Evolutionary conservation across 371 early-diverging fungal genomes (phyloP), one percentile per base, ranked within the genome.

Genomic region (Nematocida displodere): DNA sequence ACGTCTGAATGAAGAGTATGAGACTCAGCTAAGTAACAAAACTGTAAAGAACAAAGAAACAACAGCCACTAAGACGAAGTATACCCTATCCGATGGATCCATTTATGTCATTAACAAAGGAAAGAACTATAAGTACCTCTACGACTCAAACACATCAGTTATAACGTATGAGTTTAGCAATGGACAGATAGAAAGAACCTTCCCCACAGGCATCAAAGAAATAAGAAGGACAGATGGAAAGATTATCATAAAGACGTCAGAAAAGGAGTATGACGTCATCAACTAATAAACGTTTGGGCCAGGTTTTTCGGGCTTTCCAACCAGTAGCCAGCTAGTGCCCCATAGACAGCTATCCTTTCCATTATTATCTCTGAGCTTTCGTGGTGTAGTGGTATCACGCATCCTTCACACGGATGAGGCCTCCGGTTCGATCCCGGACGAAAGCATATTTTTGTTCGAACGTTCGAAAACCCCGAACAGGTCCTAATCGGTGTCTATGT

Each of bases 311-410:
- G 11, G 13, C 44, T 13, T 44, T 44, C 44, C 20, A 13, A 44
- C 20, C 20, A 44, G 20, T n/a, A 44, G 44, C n/a, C n/a, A n/a
- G n/a, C n/a, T n/a, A n/a, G n/a, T n/a, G n/a, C n/a, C n/a, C n/a
- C n/a, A n/a, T n/a, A n/a, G n/a, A n/a, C n/a, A n/a, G n/a, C n/a
- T n/a, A n/a, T n/a, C n/a, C n/a, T n/a, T n/a, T n/a, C n/a, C n/a
- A n/a, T 44, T 55, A 33, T 46, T 58, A n/a, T 46, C 2, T n/a
- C 11, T 61, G 49, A 55, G 82, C 78, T 79, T 68, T 75, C 68
- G 79, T 82, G 79, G 82, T 82, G 82, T 82, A 82, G 82, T 78
- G 82, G 82, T 80, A 82, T 82, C 82, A 82, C 82, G 81, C 78
- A 65, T 77, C 81, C 82, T 80, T 82, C 81, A 82, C 82, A 82